Evolutionary conservation across 2,329 filamentous ascomycete species (phyloP).

Genomic region (Aspergillus clavatus): DNA sequence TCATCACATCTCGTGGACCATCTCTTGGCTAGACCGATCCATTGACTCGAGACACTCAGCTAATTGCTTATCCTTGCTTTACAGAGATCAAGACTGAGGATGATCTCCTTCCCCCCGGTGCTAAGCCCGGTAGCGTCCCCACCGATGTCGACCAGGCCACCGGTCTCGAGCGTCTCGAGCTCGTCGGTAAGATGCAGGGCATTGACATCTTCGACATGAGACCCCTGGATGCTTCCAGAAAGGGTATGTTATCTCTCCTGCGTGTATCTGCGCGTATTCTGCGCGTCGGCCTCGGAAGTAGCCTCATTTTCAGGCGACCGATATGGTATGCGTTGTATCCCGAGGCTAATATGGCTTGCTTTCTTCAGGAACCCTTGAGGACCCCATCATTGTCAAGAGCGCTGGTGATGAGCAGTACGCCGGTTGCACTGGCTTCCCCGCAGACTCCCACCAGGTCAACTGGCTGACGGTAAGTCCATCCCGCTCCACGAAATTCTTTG

Average conservation of each 20-base stretch:
- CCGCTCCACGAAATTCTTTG: conserved; percentile 15
- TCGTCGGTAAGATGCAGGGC: conserved; percentile 98
- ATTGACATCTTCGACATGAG: conserved; percentile 98
- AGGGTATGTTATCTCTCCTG: conserved; percentile 53
- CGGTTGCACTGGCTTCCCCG: conserved; percentile 91
- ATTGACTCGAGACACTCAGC: conserved; percentile 10
- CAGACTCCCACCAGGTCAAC: conserved; percentile 81
- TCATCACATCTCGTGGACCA: not conserved
- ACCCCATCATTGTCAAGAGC: conserved; percentile 87
- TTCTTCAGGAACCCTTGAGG: conserved; percentile 68
- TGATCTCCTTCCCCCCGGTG: conserved; percentile 85
- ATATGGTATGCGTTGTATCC: not conserved
- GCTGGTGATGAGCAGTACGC: conserved; percentile 94
- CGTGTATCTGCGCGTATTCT: not conserved
- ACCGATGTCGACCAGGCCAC: conserved; percentile 95
- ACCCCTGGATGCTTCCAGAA: conserved; percentile 84
- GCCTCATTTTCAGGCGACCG: too few species aligned
- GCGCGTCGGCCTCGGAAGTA: too few species aligned
- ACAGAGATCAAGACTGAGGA: conserved; percentile 75
- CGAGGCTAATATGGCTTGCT: conserved; percentile 2
- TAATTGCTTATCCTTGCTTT: conserved; percentile 9
- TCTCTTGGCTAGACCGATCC: not conserved
- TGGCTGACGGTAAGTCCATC: conserved; percentile 74
- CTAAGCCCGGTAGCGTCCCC: conserved; percentile 73
- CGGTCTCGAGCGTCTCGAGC: conserved; percentile 96